Evolutionary conservation across 176 grass and related monocot genomes (phyloP).

Genomic region (Echinochloa phyllopogon): DNA sequence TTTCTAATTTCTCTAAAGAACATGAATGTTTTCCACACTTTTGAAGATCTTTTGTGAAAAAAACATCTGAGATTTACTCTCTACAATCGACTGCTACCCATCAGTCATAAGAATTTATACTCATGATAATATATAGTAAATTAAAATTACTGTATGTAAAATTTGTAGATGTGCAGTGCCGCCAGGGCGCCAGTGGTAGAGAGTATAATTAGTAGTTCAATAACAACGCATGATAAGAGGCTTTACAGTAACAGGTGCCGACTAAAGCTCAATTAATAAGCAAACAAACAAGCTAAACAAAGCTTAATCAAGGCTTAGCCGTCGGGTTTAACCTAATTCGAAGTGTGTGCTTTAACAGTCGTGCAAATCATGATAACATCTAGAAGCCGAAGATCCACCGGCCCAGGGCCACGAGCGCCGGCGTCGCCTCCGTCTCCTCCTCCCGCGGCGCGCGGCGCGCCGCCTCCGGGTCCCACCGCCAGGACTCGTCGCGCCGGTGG

Average conservation of each 20-base stretch:
- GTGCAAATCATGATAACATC: neutral
- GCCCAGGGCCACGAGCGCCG: constrained; percentile 53
- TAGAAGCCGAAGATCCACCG: constrained; percentile 69
- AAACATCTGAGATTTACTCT: no score
- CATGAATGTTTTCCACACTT: no score
- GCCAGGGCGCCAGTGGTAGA: no score
- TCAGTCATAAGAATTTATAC: no score
- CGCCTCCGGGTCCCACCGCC: constrained; percentile 65
- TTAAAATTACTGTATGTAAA: no score
- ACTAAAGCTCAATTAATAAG: neutral
- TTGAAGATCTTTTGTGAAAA: no score
- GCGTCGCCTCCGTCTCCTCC: constrained; percentile 44
- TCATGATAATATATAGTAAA: no score
- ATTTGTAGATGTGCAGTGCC: no score
- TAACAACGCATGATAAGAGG: neutral
- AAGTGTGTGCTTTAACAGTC: neutral
- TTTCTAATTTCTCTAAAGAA: no score
- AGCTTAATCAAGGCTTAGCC: constrained; percentile 3
- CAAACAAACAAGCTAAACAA: neutral
- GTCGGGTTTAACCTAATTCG: neutral
- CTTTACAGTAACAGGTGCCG: neutral
- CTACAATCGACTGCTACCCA: no score
- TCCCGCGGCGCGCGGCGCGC: neutral
- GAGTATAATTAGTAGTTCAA: neutral
- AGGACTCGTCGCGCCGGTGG: constrained; percentile 45